Base-by-base conservation (phyloP, 257 asterid species). In the Lycium barbarum region DNA sequence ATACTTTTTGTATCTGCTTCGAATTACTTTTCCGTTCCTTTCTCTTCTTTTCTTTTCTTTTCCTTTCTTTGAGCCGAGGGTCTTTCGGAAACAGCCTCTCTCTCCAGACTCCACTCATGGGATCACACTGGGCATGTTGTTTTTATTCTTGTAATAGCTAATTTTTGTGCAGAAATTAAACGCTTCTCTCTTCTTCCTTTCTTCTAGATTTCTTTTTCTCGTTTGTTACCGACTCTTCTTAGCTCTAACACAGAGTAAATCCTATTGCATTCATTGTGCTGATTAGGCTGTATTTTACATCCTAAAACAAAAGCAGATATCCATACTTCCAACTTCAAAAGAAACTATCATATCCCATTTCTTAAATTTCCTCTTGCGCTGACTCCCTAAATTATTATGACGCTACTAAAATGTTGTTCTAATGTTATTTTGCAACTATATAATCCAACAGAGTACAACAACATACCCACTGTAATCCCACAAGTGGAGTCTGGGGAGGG, bases 311-410 rank as follows among this genome's bases (percentile, higher is more conserved):
- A 13, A 13, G 63, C 45, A 76, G 51, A 14, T 7, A 14, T 76
- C 63, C 45, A 76, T 51, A 76, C 3, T 35, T 26, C 26, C 59
- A 22, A 74, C 7, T 74, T n/a, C 43, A 45, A 22, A 74, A 49
- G 81, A 49, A 74, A 17, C 81, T 12, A 74, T 74, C n/a, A 74
- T 74, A 20, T 74, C 61, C 79, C 33, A 38, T 17, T 17, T 13
- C 7, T 70, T 3, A 15, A 70, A 14, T 14, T 22, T 51, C 63
- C 6, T 51, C 26, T 76, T 51, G 61, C 22, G 13, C 63, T 0
- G 3, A 26, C 47, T 76, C 82, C 9, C 47, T 22, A 47, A 49
- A 14, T 8, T 14, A 13, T 22, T 51, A 13, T 18, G n/a, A 14
- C 3, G 10, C 9, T 26, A 14, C 26, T 3, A 76, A 76, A 76